Conservation (phyloP, 2,329 filamentous ascomycete genomes). For the Ceratocystis papillata region DNA sequence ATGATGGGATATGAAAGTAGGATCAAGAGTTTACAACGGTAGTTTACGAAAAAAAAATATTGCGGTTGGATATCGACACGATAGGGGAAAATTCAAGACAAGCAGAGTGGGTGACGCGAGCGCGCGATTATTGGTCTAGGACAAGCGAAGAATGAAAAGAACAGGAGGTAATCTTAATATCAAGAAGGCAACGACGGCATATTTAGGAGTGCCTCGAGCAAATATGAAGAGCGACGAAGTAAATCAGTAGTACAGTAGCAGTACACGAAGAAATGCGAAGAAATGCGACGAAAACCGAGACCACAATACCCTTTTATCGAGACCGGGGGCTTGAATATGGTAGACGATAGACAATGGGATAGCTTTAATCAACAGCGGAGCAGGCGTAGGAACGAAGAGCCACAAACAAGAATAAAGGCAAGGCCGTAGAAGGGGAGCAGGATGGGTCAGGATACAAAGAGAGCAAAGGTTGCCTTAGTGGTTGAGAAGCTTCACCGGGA, state of each 20-base stretch:
- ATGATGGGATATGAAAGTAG: neutral
- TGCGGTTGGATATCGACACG: neutral
- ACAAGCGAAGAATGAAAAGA: neutral
- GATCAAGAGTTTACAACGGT: neutral
- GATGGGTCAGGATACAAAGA: neutral
- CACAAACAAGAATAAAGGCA: neutral
- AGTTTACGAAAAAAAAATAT: neutral
- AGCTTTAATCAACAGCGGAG: neutral
- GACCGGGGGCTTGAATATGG: neutral
- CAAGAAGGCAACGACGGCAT: neutral
- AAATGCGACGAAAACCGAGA: neutral
- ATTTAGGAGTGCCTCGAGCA: neutral
- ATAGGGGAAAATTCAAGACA: neutral
- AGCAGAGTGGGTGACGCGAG: neutral
- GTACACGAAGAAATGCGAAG: constrained; percentile 1
- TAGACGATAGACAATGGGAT: neutral
- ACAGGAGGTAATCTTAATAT: neutral
- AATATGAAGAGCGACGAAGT: neutral
- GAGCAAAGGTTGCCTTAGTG: neutral
- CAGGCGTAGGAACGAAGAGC: neutral
- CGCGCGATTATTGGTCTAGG: neutral
- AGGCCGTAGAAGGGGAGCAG: neutral
- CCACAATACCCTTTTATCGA: neutral
- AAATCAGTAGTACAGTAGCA: neutral
- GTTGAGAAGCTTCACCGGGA: neutral